Evolutionary conservation across 225 moss, liverwort and hornwort species (phyloP).

Genomic region (Physcomitrium patens): DNA sequence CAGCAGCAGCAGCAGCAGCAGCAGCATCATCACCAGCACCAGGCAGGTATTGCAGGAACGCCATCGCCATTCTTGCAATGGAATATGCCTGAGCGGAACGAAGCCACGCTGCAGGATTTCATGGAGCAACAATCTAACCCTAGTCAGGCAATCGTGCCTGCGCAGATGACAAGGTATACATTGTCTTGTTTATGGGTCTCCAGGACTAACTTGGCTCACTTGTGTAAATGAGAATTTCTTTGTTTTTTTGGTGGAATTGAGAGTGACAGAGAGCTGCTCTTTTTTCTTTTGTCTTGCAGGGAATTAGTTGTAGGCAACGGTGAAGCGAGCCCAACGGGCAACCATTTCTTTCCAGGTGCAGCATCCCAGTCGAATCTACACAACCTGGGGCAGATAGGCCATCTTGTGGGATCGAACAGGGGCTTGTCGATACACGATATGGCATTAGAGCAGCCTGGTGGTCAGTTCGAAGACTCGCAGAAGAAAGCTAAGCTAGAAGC

Average conservation of each 20-base stretch:
- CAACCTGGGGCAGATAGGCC: slow-evolving; percentile 50
- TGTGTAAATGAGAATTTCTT: too few species aligned
- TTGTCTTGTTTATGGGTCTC: too few species aligned
- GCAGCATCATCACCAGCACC: slow-evolving; percentile 34
- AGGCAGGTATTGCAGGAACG: slow-evolving; percentile 29
- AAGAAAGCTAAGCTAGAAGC: slow-evolving; percentile 62
- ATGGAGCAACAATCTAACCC: slow-evolving; percentile 60
- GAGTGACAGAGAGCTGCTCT: not conserved
- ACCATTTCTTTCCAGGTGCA: slow-evolving; percentile 41
- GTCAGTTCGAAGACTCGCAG: slow-evolving; percentile 44
- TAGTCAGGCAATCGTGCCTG: slow-evolving; percentile 50
- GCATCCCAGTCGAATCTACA: slow-evolving; percentile 54
- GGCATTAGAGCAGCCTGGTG: slow-evolving; percentile 52
- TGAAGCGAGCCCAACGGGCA: slow-evolving; percentile 41
- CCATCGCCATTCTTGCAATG: slow-evolving; percentile 52
- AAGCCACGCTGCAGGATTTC: slow-evolving; percentile 63
- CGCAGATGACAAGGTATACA: slow-evolving; percentile 46
- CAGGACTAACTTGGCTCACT: too few species aligned
- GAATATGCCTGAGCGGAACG: slow-evolving; percentile 56
- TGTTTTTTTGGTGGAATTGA: not conserved
- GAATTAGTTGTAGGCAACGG: slow-evolving; percentile 49
- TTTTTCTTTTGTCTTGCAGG: slow-evolving; percentile 22
- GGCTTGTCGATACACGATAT: slow-evolving; percentile 53
- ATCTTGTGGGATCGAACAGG: slow-evolving; percentile 37
- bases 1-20: slow-evolving; percentile 35